Percentiles rank a stretch among this genome's conserved stretches.
phyloP scores from a whole-genome alignment of 306 rosid species.

The Sesbania bispinosa region DNA sequence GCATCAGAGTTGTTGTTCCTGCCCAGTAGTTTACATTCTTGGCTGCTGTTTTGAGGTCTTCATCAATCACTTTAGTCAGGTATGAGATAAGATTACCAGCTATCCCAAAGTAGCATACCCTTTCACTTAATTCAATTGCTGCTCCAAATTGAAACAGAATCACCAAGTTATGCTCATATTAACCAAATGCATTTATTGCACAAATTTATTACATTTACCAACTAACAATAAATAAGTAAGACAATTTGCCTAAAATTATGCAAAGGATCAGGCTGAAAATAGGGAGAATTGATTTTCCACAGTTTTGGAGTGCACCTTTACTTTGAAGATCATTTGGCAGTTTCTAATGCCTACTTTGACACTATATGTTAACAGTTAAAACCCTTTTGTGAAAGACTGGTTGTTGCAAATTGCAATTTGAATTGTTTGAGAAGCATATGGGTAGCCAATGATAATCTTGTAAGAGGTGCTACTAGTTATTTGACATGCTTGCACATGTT shows the following conservation, averaged over 20 bases:
- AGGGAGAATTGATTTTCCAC: background rate
- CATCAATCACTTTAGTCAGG: constrained; percentile 47
- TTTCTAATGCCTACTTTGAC: background rate
- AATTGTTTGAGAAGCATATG: background rate
- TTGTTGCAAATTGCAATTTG: background rate
- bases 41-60: constrained; percentile 50
- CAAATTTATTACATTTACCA: too few species aligned
- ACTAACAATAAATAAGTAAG: background rate
- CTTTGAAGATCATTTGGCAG: background rate
- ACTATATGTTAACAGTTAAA: background rate
- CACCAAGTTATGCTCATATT: background rate
- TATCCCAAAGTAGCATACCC: constrained; percentile 42
- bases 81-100: constrained; percentile 43
- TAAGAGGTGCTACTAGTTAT: background rate
- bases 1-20: constrained; percentile 53
- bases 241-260: background rate
- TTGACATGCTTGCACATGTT: background rate
- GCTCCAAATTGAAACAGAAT: constrained; percentile 15
- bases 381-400: too few species aligned
- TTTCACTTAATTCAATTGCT: constrained; percentile 48
- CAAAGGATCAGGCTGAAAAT: background rate
- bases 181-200: background rate
- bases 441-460: background rate
- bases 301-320: background rate
- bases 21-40: constrained; percentile 56